phyloP scores from a whole-genome alignment of 2,329 filamentous ascomycete species.

The Stachybotrys elegans region DNA sequence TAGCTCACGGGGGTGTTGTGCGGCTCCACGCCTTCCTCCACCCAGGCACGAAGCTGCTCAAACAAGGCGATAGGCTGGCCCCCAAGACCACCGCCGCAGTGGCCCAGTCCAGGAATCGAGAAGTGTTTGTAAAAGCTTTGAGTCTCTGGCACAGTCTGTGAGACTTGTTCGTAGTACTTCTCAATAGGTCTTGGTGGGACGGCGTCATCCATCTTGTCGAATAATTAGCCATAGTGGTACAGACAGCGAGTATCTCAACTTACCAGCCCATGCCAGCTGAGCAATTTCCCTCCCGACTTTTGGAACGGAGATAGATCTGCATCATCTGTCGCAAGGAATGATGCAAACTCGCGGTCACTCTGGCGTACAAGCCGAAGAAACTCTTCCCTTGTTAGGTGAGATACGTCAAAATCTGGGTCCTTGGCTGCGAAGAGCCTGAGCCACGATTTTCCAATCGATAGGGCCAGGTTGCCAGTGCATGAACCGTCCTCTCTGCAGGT shows the following conservation, averaged over 20 bases:
- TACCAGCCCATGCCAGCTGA: slow-evolving; percentile 34
- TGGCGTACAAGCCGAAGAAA: not conserved
- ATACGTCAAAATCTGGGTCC: not conserved
- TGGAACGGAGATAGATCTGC: slow-evolving; percentile 21
- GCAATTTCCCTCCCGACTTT: slow-evolving; percentile 30
- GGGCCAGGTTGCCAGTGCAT: not conserved
- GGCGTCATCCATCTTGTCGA: slow-evolving; percentile 8
- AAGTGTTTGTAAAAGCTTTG: slow-evolving; percentile 23
- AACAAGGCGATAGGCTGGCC: slow-evolving; percentile 13
- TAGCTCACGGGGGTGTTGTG: not conserved
- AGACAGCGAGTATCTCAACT: not conserved
- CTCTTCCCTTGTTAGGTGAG: not conserved
- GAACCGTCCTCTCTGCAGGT: not conserved
- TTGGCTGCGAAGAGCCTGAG: not conserved
- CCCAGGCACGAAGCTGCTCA: slow-evolving; percentile 17
- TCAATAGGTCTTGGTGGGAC: slow-evolving; percentile 10
- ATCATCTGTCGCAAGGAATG: slow-evolving; percentile 17
- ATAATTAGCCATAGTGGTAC: not conserved
- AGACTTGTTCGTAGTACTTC: slow-evolving; percentile 18
- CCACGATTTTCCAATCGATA: not conserved
- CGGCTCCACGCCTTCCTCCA: slow-evolving; percentile 19
- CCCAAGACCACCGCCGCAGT: slow-evolving; percentile 19
- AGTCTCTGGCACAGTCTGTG: slow-evolving; percentile 10
- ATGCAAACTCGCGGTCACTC: not conserved
- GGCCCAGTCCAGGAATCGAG: slow-evolving; percentile 20